Conservation (phyloP, 768 basidiomycete genomes). For the Mrakia blollopis region DNA sequence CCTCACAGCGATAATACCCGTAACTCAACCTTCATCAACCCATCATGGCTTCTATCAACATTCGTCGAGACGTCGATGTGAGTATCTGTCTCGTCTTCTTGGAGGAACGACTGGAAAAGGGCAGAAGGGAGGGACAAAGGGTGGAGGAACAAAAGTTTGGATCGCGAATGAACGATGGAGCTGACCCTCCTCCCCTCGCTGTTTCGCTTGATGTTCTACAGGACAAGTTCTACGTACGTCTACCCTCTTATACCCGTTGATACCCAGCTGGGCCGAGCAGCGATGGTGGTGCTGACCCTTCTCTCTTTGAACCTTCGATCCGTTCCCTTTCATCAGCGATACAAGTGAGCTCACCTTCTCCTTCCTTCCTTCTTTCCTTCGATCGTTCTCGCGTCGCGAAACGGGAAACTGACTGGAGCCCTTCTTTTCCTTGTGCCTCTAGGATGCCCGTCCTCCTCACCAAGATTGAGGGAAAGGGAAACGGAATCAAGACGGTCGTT, state of each 20-base stretch:
- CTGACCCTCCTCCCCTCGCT: neutral
- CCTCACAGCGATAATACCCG: conserved; percentile 26
- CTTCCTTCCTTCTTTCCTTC: neutral
- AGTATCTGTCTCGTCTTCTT: conserved; percentile 19
- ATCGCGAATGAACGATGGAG: no score
- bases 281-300: neutral
- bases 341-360: conserved; percentile 55
- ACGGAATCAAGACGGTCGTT: conserved; percentile 98
- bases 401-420: neutral
- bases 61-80: conserved; percentile 84
- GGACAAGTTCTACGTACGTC: conserved; percentile 71
- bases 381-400: no score
- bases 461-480: conserved; percentile 98
- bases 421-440: neutral
- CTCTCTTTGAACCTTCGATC: no score
- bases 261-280: no score
- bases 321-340: conserved; percentile 49
- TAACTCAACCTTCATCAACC: neutral
- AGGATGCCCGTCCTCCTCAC: conserved; percentile 93
- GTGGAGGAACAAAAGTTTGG: no score
- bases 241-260: neutral
- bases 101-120: neutral
- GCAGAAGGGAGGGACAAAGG: neutral
- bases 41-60: conserved; percentile 70
- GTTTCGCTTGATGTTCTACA: conserved; percentile 5